These are phyloP conservation scores for Bacidia rubella DNA, from an alignment of 495 filamentous ascomycete genomes.

Conservation along the genomic window DNA sequence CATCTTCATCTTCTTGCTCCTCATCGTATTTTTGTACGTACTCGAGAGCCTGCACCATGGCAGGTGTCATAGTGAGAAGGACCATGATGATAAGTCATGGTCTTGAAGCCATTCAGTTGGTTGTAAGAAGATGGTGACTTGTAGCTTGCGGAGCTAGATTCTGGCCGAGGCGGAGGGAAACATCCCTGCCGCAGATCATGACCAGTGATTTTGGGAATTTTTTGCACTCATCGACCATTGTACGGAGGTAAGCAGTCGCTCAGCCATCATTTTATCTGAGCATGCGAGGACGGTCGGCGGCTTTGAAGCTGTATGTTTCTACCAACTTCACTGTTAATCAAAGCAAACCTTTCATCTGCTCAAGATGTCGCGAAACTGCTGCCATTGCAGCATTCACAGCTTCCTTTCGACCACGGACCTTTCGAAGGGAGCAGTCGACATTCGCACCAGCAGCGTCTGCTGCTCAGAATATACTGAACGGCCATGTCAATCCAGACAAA, in stretches of 20 bases:
- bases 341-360: neutral
- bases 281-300: neutral
- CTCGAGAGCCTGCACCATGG: slow-evolving; percentile 51
- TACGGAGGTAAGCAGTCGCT: neutral
- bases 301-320: neutral
- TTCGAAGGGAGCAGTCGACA: slow-evolving; percentile 30
- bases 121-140: neutral
- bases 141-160: neutral
- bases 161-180: neutral
- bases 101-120: neutral
- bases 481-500: slow-evolving; percentile 44
- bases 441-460: slow-evolving; percentile 62
- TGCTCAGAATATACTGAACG: slow-evolving; percentile 61
- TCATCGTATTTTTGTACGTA: slow-evolving; percentile 7
- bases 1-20: neutral
- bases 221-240: neutral
- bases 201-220: neutral
- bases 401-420: neutral
- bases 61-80: slow-evolving; percentile 57
- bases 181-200: neutral
- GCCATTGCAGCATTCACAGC: neutral
- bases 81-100: slow-evolving; percentile 44
- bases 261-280: neutral
- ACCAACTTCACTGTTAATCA: neutral
- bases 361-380: neutral